Evolutionary conservation across 805 yeast species (phyloP), one percentile per base, ranked within the genome.

Genomic region (Wickerhamiella azymoides): DNA sequence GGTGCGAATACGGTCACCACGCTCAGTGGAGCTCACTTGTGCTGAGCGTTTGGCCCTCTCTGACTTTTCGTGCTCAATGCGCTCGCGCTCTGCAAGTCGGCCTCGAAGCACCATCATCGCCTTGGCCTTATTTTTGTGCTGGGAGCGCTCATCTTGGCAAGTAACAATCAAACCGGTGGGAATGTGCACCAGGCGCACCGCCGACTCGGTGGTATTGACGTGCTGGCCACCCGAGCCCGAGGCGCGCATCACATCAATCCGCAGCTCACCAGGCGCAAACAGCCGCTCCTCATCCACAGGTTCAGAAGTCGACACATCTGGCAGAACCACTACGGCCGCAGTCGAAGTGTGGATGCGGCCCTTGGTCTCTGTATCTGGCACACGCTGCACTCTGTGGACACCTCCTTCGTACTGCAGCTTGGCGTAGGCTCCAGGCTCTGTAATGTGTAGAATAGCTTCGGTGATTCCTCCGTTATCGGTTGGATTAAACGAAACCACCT

Each of bases 161-260:
- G 78, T 72, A 2, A 92, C 96, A 4, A 77, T 78, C 35, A 84
- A 77, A 2, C 96, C 96, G 0, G 95, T 78, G 4, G 97, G 96
- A 13, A 82, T 68, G 64, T 92, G 98, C 1, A 89, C 85, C 24
- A 92, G 66, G 55, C 98, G 71, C 11, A 92, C 97, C 0, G 98
- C 98, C 1, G 96, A 85, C 59, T 89, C 97, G 0, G 97, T 92
- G 11, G 95, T 89, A 59, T 89, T 89, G 32, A 89, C 98, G 59
- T 89, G 97, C 66, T 89, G 98, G 0, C 98, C 98, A 47, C 98
- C 98, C 52, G 92, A 81, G 2, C 98, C 98, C 47, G 94, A 78
- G 0, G 97, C 84, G 54, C 98, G 71, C 95, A 89, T 92, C n/a
- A 92, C 86, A 60, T 92, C 98, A 3, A 92, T 77, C 47, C 96